These are phyloP conservation scores for Tetrastigma voinierianum DNA, from an alignment of 164 flowering plant species.

Conservation along the genomic window DNA sequence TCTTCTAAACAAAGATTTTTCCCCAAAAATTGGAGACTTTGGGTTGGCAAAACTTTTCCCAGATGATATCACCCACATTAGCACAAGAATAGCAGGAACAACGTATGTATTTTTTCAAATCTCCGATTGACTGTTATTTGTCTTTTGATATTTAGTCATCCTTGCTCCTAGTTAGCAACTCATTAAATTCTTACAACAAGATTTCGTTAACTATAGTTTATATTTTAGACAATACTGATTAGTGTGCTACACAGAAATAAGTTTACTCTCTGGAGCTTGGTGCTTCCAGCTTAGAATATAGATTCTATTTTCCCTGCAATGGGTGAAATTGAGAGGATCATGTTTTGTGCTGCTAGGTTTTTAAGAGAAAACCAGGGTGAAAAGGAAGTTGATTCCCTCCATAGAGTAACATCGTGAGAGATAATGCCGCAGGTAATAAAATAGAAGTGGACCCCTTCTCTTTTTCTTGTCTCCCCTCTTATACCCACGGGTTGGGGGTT, in stretches of 20 bases:
- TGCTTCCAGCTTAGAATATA: too few relatives aligned
- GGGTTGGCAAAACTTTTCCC: slow-evolving; percentile 96
- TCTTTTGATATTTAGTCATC: background rate
- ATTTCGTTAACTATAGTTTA: background rate
- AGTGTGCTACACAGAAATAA: background rate
- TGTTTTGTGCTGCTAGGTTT: too few relatives aligned
- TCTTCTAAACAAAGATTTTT: slow-evolving; percentile 68
- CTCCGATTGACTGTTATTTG: slow-evolving; percentile 2
- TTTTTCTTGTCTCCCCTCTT: too few relatives aligned
- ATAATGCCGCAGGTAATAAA: too few relatives aligned
- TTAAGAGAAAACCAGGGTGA: too few relatives aligned
- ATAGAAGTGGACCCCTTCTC: too few relatives aligned
- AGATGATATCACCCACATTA: slow-evolving; percentile 88
- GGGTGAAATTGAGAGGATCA: too few relatives aligned
- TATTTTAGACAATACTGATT: background rate
- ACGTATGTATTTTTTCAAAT: slow-evolving; percentile 48
- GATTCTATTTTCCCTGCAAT: too few relatives aligned
- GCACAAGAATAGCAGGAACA: slow-evolving; percentile 91
- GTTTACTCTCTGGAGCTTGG: too few relatives aligned
- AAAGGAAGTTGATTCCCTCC: too few relatives aligned
- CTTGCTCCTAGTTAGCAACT: background rate
- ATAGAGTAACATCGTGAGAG: too few relatives aligned
- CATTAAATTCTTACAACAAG: background rate
- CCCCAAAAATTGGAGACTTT: slow-evolving; percentile 91
- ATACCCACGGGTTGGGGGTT: too few relatives aligned